Evolutionary conservation across 2,329 filamentous ascomycete species (phyloP), one percentile per base, ranked within the genome.

Genomic region (Graphilbum ipis-grandicollis): DNA sequence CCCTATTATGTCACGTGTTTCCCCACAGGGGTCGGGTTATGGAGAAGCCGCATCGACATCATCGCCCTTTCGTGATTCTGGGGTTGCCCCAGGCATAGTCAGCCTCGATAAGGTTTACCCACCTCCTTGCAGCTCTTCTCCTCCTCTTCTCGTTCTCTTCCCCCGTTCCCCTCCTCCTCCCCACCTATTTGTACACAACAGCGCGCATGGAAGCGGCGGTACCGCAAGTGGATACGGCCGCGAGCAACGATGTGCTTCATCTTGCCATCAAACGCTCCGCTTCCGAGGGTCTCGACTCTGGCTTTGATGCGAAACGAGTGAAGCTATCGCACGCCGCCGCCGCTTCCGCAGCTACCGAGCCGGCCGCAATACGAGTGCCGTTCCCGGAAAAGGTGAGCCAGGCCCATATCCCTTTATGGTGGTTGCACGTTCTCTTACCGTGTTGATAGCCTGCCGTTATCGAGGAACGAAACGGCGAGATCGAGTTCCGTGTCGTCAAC

Each of bases 401-500:
- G 23, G n/a, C n/a, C n/a, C n/a, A n/a, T n/a, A n/a, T n/a, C n/a
- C n/a, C n/a, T n/a, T n/a, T n/a, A n/a, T n/a, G n/a, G n/a, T n/a
- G n/a, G n/a, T n/a, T n/a, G n/a, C n/a, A n/a, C n/a, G n/a, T 28
- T n/a, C 26, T 23, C 10, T 23, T 10, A 5, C 21, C 21, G 6
- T 23, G 21, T 23, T 10, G n/a, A n/a, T 6, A 31, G 75, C 81
- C 84, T 5, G 88, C 86, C 9, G 88, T 93, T 5, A 68, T 92
- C 44, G 90, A 98, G 60, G 90, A 98, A 58, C 79, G 85, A 49
- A 81, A 78, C 51, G 85, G 86, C 51, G 83, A 93, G 45, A 96
- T 98, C 47, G 85, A 96, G 55, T 96, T 96, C 56, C 78, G 86
- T 34, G 90, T 96, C 7, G 90, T 98, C 50, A 96, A 96, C 65